Conservation (phyloP, 1,284 basidiomycete genomes). For the Microbotryum intermedium region DNA sequence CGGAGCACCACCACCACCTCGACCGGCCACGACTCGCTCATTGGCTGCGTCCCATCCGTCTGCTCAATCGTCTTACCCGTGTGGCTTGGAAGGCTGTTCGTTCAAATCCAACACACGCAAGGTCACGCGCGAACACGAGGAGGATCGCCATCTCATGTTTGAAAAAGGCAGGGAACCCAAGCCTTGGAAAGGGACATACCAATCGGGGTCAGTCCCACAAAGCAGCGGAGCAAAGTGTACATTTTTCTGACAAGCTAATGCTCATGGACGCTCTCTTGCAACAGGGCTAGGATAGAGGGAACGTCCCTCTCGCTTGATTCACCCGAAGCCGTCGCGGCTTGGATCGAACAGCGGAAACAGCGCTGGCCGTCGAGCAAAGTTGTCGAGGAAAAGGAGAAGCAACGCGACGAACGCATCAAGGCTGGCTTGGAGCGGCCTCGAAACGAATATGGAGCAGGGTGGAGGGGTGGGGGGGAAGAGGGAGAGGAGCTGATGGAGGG, state of each 20-base stretch:
- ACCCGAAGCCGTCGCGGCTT: constrained; percentile 67
- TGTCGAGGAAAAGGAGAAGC: constrained; percentile 64
- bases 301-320: constrained; percentile 67
- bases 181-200: constrained; percentile 21
- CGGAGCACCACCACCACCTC: not conserved
- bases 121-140: constrained; percentile 71
- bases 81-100: constrained; percentile 57
- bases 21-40: not conserved
- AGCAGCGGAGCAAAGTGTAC: not conserved
- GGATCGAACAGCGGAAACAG: constrained; percentile 77
- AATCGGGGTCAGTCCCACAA: not conserved
- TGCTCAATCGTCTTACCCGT: constrained; percentile 41
- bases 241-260: not conserved
- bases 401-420: constrained; percentile 64
- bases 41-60: not conserved
- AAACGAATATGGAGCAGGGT: constrained; percentile 34
- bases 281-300: constrained; percentile 54
- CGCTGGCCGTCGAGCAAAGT: constrained; percentile 65
- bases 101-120: constrained; percentile 62
- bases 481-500: constrained; percentile 27
- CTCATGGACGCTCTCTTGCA: not conserved
- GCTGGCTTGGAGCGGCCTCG: constrained; percentile 44
- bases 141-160: constrained; percentile 80
- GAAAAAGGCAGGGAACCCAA: constrained; percentile 47
- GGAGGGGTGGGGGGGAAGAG: constrained; percentile 26